Conservation (phyloP, 2,329 filamentous ascomycete species). For the Rhexocercosporidium sp. region DNA sequence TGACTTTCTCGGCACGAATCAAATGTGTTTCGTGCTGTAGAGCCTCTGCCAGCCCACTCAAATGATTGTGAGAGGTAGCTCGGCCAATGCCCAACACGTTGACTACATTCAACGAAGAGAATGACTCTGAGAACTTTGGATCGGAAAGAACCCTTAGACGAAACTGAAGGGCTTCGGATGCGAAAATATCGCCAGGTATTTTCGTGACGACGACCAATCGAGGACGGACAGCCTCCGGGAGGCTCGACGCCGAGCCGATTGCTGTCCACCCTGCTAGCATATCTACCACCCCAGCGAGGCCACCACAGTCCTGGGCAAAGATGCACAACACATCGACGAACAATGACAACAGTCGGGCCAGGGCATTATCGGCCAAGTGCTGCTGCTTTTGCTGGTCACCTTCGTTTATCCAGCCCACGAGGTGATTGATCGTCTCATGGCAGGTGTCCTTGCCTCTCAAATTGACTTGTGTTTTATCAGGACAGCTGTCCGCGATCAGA, state of each 20-base stretch:
- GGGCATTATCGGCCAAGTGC: constrained; percentile 20
- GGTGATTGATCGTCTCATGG: constrained; percentile 23
- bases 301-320: constrained; percentile 35
- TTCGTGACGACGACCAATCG: background rate
- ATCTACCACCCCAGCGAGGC: constrained; percentile 24
- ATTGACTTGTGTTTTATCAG: constrained; percentile 14
- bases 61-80: background rate
- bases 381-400: constrained; percentile 7
- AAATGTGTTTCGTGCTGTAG: constrained; percentile 24
- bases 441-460: constrained; percentile 21
- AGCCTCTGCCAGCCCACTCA: constrained; percentile 16
- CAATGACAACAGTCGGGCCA: constrained; percentile 29
- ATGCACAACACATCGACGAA: constrained; percentile 38
- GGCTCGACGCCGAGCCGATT: constrained; percentile 29
- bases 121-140: background rate
- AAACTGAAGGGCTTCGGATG: background rate
- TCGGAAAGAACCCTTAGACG: background rate
- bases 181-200: background rate
- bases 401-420: constrained; percentile 19
- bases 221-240: constrained; percentile 12
- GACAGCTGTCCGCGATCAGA: constrained; percentile 27
- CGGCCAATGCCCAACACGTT: background rate
- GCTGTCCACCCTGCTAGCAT: constrained; percentile 27
- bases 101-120: background rate
- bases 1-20: constrained; percentile 17